phyloP scores from a whole-genome alignment of 2,329 filamentous ascomycete genomes.

The Chaetomium strumarium region DNA sequence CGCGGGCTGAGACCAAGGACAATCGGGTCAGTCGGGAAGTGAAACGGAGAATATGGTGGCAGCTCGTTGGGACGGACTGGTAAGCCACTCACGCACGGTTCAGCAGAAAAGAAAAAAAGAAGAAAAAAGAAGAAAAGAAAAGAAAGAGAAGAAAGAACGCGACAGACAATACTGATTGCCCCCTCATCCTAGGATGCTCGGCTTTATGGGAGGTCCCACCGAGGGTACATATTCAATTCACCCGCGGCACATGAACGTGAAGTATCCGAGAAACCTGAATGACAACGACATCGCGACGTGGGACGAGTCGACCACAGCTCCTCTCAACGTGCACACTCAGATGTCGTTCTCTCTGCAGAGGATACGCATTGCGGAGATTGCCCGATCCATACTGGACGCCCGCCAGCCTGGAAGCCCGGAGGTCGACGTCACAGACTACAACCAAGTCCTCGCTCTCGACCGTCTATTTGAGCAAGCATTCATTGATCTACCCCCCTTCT shows the following conservation, averaged over 20 bases:
- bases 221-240: conserved; percentile 4
- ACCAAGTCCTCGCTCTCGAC: background rate
- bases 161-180: background rate
- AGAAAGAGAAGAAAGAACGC: background rate
- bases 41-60: conserved; percentile 7
- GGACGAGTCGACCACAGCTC: background rate
- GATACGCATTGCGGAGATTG: conserved; percentile 4
- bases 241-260: conserved; percentile 1
- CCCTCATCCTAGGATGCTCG: background rate
- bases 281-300: conserved; percentile 2
- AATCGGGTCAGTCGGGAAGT: background rate
- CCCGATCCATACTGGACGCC: background rate
- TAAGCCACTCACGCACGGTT: background rate
- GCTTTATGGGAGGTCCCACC: conserved; percentile 1
- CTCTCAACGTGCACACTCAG: background rate
- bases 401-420: background rate
- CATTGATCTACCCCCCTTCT: background rate
- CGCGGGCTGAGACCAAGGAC: background rate
- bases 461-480: background rate
- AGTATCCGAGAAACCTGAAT: conserved; percentile 6
- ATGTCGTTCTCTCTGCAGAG: conserved; percentile 4
- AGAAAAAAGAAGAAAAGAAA: no score
- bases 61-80: conserved; percentile 3
- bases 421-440: background rate
- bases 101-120: background rate